Percentiles rank a stretch among this genome's conserved stretches.
Evolutionary conservation across 2,329 filamentous ascomycete species (phyloP).

Genomic region (Didymella pomorum): DNA sequence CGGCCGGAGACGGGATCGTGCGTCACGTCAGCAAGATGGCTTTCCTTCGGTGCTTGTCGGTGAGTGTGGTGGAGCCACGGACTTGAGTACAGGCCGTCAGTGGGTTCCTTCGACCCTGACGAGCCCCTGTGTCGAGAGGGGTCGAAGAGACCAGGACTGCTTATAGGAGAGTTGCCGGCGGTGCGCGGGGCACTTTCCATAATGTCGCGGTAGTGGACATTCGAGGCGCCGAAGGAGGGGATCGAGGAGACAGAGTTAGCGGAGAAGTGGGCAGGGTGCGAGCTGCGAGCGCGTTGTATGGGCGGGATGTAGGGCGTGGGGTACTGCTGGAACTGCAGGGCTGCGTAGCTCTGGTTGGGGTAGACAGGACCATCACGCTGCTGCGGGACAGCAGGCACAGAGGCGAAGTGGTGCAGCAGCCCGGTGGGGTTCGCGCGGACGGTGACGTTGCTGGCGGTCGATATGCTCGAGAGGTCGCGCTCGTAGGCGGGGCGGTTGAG

Average conservation of each 20-base stretch:
- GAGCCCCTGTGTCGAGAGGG: constrained; percentile 41
- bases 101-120: constrained; percentile 38
- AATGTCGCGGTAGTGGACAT: constrained; percentile 43
- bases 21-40: constrained; percentile 90
- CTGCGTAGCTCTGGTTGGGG: constrained; percentile 60
- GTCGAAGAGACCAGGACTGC: constrained; percentile 59
- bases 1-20: constrained; percentile 87
- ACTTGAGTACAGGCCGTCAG: constrained; percentile 56
- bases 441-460: constrained; percentile 53
- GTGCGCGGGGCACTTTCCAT: constrained; percentile 53
- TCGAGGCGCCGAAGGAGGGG: constrained; percentile 50
- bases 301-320: constrained; percentile 47
- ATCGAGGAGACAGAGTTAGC: constrained; percentile 52
- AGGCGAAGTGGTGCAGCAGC: not conserved
- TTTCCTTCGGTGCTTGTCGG: constrained; percentile 64
- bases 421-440: constrained; percentile 49
- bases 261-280: constrained; percentile 53
- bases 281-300: constrained; percentile 52
- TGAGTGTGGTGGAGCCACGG: constrained; percentile 61
- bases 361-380: constrained; percentile 51
- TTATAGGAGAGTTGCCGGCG: constrained; percentile 56
- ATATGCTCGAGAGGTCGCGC: constrained; percentile 53
- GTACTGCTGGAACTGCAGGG: constrained; percentile 58
- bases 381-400: constrained; percentile 22
- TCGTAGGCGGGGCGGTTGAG: constrained; percentile 50